phyloP scores from a whole-genome alignment of 441 rosid genomes.

The Syzygium syzygioides region DNA sequence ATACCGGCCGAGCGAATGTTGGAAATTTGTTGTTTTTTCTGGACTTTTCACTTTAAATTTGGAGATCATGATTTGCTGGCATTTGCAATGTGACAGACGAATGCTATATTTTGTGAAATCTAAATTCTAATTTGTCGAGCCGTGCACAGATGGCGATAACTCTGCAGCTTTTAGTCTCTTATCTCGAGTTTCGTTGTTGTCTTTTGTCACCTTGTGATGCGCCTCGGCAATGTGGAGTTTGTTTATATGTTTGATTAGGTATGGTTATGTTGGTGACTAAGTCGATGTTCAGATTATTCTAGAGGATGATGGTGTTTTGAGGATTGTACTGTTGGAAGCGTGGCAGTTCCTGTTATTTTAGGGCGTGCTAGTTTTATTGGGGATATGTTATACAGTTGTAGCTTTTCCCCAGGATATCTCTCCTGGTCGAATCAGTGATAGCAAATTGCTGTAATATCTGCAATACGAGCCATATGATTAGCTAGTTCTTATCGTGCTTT shows the following conservation, averaged over 20 bases:
- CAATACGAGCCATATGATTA: not conserved
- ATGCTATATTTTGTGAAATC: not conserved
- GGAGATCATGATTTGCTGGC: not conserved
- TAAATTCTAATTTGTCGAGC: not conserved
- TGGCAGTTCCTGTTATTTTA: not conserved
- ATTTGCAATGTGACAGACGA: not conserved
- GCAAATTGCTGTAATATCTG: not conserved
- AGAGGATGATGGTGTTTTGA: not conserved
- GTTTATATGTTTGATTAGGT: not conserved
- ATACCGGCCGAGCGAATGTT: not conserved
- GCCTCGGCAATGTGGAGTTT: not conserved
- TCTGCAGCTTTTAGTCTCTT: not conserved
- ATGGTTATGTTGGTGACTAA: not conserved
- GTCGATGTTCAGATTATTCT: not conserved
- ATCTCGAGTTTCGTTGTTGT: not conserved
- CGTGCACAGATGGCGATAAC: not conserved
- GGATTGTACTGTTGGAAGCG: not conserved
- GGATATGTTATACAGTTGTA: not conserved
- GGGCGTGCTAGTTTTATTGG: not conserved
- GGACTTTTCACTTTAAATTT: not conserved
- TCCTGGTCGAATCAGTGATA: not conserved
- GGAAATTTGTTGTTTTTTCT: not conserved
- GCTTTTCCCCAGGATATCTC: not conserved
- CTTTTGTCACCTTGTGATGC: not conserved
- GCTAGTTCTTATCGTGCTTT: not conserved